A percentile compares a stretch with the other conserved stretches of the same genome.
These are phyloP conservation scores for Tulasnella sp. DNA, from an alignment of 768 basidiomycete genomes.

Conservation along the genomic window DNA sequence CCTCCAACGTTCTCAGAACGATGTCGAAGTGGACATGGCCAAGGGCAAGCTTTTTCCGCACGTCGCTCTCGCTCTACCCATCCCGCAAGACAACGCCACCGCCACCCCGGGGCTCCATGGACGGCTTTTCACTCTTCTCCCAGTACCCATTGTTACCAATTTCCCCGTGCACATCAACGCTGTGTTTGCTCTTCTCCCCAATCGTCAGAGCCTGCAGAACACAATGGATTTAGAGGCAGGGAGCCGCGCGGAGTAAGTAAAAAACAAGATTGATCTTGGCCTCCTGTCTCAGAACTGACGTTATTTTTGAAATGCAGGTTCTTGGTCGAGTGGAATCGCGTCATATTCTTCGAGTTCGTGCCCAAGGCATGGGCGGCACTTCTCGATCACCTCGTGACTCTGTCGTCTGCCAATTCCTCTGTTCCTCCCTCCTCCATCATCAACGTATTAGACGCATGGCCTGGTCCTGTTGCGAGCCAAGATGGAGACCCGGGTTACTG, in stretches of 20 bases:
- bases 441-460: constrained; percentile 38
- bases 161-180: constrained; percentile 44
- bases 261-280: neutral
- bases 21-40: constrained; percentile 25
- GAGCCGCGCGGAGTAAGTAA: constrained; percentile 38
- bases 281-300: neutral
- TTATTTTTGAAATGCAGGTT: constrained; percentile 30
- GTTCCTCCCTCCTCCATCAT: constrained; percentile 18
- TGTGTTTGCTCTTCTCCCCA: constrained; percentile 41
- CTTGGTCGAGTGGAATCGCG: constrained; percentile 42
- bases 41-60: constrained; percentile 39
- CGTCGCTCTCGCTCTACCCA: constrained; percentile 33
- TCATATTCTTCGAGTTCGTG: constrained; percentile 40
- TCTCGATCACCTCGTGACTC: constrained; percentile 28
- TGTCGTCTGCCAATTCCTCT: too few species aligned
- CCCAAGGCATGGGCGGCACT: constrained; percentile 39
- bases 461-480: constrained; percentile 29
- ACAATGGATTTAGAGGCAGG: constrained; percentile 38
- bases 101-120: constrained; percentile 26
- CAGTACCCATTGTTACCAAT: constrained; percentile 40
- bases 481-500: constrained; percentile 30
- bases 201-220: constrained; percentile 42
- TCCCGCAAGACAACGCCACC: constrained; percentile 8
- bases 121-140: constrained; percentile 44
- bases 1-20: neutral